Conservation (phyloP, 495 filamentous ascomycete species). For the Penicillium lividum region DNA sequence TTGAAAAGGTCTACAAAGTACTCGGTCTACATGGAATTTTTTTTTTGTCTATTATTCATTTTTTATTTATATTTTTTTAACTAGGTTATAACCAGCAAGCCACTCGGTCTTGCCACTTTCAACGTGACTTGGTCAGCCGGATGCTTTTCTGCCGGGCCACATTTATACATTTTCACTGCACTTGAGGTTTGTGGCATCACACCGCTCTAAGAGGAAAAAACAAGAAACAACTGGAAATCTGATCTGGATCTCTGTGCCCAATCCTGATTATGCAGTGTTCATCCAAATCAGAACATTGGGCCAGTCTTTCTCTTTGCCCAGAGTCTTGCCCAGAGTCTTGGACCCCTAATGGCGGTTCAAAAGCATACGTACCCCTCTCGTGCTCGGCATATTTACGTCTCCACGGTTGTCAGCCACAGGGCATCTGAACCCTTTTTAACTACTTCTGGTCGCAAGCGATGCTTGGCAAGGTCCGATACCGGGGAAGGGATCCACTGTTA, state of each 20-base stretch:
- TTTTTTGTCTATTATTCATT: too few relatives aligned
- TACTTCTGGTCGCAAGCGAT: background rate
- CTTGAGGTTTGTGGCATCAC: background rate
- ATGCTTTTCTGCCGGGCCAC: background rate
- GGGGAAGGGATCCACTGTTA: background rate
- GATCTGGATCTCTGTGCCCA: background rate
- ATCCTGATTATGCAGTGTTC: background rate
- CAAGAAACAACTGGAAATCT: background rate
- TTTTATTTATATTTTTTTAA: too few relatives aligned
- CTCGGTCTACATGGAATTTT: too few relatives aligned
- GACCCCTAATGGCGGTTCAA: background rate
- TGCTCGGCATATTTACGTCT: background rate
- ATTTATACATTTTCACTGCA: background rate
- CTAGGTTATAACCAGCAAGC: background rate
- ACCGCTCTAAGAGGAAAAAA: background rate
- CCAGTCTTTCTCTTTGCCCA: background rate
- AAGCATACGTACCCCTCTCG: background rate
- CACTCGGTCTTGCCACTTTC: background rate
- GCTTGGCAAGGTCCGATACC: background rate
- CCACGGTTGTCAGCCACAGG: background rate
- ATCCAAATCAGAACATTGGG: background rate
- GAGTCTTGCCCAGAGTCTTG: background rate
- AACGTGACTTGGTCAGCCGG: background rate
- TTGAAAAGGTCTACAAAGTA: background rate
- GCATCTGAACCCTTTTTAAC: conserved; percentile 2